Percentiles rank a stretch among this genome's conserved stretches.
phyloP scores from a whole-genome alignment of 129 eudicot species.

The Flaveria sonorensis region DNA sequence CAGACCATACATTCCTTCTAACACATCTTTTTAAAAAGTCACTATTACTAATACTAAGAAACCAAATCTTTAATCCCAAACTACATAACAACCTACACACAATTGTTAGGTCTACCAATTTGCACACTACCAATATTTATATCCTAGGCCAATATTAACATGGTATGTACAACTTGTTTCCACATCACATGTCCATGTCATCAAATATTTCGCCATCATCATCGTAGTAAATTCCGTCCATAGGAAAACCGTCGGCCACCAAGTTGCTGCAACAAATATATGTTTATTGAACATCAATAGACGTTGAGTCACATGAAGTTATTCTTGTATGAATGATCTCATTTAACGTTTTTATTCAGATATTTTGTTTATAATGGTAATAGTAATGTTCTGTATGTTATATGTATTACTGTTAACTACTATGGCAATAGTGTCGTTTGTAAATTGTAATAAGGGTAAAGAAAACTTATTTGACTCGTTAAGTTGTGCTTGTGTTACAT shows the following conservation, averaged over 20 bases:
- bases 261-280: slow-evolving; percentile 56
- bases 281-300: background rate
- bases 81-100: slow-evolving; percentile 25
- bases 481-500: background rate
- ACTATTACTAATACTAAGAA: slow-evolving; percentile 13
- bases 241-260: slow-evolving; percentile 57
- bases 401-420: too few species aligned
- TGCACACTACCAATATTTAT: slow-evolving; percentile 35
- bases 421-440: too few species aligned
- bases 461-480: too few species aligned
- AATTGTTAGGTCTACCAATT: slow-evolving; percentile 26
- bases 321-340: background rate
- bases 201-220: slow-evolving; percentile 79
- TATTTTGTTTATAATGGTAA: background rate
- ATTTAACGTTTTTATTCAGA: background rate
- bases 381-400: background rate
- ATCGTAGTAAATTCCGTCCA: slow-evolving; percentile 48
- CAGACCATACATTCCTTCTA: slow-evolving; percentile 35
- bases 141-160: slow-evolving; percentile 46
- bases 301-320: background rate
- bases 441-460: too few species aligned
- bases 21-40: slow-evolving; percentile 6
- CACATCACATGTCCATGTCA: slow-evolving; percentile 76
- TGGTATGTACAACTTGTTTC: slow-evolving; percentile 26
- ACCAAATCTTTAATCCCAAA: background rate